Conservation (phyloP, 2,329 filamentous ascomycete species). For the Alternaria hordeiaustralica region DNA sequence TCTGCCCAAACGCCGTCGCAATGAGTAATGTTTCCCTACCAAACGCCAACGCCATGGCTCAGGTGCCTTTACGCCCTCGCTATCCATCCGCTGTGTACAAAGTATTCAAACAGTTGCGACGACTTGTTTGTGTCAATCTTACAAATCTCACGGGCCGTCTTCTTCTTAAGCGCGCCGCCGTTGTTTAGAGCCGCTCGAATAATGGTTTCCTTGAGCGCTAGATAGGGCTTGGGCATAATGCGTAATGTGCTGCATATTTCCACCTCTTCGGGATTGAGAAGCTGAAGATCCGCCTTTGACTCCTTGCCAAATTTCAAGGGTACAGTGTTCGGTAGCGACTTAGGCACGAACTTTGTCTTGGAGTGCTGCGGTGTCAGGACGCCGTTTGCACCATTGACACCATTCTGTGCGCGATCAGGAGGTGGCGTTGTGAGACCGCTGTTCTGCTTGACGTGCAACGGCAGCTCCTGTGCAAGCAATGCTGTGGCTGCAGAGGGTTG, state of each 20-base stretch:
- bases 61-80: slow-evolving; percentile 69
- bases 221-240: slow-evolving; percentile 90
- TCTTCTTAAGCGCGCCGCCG: slow-evolving; percentile 90
- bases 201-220: slow-evolving; percentile 93
- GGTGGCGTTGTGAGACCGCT: slow-evolving; percentile 52
- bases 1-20: slow-evolving; percentile 15
- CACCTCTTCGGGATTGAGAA: slow-evolving; percentile 82
- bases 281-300: slow-evolving; percentile 80
- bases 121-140: slow-evolving; percentile 84
- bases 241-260: slow-evolving; percentile 85
- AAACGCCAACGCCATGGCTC: slow-evolving; percentile 7
- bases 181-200: slow-evolving; percentile 88
- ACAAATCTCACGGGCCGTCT: slow-evolving; percentile 86
- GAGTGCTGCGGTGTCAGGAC: slow-evolving; percentile 47
- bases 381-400: slow-evolving; percentile 53
- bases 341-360: slow-evolving; percentile 60
- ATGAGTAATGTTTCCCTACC: background rate
- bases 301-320: slow-evolving; percentile 75
- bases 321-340: slow-evolving; percentile 66
- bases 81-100: slow-evolving; percentile 91
- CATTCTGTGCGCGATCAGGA: slow-evolving; percentile 57
- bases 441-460: slow-evolving; percentile 61
- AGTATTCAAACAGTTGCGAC: slow-evolving; percentile 89
- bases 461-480: slow-evolving; percentile 79
- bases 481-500: slow-evolving; percentile 76